phyloP scores from a whole-genome alignment of 257 asterid genomes.

The Nicotiana paniculata region DNA sequence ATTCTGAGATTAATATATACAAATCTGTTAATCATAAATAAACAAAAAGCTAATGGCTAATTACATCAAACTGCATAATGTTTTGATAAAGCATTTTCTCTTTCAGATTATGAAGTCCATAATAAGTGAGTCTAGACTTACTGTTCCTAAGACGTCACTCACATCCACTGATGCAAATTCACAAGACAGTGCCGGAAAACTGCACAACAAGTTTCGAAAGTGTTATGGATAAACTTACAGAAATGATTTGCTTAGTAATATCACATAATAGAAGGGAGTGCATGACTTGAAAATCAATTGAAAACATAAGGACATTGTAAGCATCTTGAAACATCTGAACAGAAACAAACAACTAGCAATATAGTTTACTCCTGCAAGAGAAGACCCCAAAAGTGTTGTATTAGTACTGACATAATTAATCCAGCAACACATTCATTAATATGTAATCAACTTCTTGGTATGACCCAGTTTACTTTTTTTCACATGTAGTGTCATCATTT shows the following conservation, averaged over 20 bases:
- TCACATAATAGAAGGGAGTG: background rate
- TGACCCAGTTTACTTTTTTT: background rate
- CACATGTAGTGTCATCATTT: background rate
- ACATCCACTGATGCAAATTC: constrained; percentile 97
- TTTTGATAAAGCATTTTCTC: background rate
- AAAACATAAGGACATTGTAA: background rate
- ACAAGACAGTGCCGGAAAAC: constrained; percentile 96
- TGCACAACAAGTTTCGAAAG: constrained; percentile 26
- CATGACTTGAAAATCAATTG: background rate
- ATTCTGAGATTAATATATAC: constrained; percentile 52
- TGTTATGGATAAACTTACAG: background rate
- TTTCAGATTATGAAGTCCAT: background rate
- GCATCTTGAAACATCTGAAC: background rate
- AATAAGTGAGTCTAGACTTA: constrained; percentile 36
- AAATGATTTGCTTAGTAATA: constrained; percentile 2
- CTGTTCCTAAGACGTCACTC: constrained; percentile 94
- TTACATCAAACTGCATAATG: background rate
- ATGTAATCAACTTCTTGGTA: background rate
- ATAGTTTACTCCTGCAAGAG: background rate
- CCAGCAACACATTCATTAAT: background rate
- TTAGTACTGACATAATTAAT: background rate
- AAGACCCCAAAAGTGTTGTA: background rate
- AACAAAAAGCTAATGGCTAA: background rate
- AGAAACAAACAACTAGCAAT: background rate
- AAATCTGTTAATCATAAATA: constrained; percentile 12